Evolutionary conservation across 2,329 filamentous ascomycete genomes (phyloP), one percentile per base, ranked within the genome.

Genomic region (Dendryphion nanum): DNA sequence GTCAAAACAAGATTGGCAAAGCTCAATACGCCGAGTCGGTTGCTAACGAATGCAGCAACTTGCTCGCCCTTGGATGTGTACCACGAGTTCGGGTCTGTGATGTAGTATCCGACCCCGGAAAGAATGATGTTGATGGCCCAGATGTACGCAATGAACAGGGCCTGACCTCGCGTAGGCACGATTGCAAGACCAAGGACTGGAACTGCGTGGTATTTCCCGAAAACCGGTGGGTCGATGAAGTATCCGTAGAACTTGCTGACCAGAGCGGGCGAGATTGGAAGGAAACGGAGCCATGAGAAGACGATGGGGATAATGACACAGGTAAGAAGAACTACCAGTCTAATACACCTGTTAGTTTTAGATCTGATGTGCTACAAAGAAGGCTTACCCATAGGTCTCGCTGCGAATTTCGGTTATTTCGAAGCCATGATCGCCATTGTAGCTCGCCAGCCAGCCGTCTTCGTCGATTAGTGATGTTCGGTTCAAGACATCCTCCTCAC

Each of bases 1-100:
- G 70, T 35, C 0, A 77, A 47, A 0, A 71, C 65, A 0, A 73
- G 34, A 10, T 71, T 66, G 6, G 65, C 64, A 30, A 73, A 70
- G 6, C 57, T 58, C 3, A 76, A 42, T 1, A 62, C 48, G 5
- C 73, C 74, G 4, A 66, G 59, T 1, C 74, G 67, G 42, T 71
- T 68, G 1, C 57, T 51, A 2, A 75, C 44, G 29, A 66, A 63
- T 1, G 53, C 50, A 12, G 57, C 51, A 2, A 72, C 49, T 42
- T 69, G 54, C 1, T 53, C 38, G 0, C 39, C 38, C 0, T 34
- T 35, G 1, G 35, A 53, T 0, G 47, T n/a, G 33, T 50, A 65
- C 47, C 61, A 64, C 0, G 47, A 20, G 18, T 50, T 42, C 2
- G 45, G 43, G 8, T 35, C 19, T 6, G 26, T 18, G 10, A 18